Conservation (phyloP, 2,329 filamentous ascomycete species). For the Conoideocrella luteorostrata region DNA sequence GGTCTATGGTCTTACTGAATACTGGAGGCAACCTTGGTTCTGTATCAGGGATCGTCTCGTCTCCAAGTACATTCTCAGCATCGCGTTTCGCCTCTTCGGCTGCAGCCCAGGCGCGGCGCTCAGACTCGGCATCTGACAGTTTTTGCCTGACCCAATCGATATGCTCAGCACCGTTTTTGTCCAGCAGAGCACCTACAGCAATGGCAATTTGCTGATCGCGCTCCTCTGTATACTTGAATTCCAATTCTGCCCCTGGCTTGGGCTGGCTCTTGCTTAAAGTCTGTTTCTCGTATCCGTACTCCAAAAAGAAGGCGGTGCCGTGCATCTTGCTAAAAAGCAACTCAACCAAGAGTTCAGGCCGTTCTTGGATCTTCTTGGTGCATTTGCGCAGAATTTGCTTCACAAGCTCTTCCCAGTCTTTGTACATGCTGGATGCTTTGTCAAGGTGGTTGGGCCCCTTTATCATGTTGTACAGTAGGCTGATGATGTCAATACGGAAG, state of each 20-base stretch:
- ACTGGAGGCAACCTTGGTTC: constrained; percentile 23
- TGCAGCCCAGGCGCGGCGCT: constrained; percentile 73
- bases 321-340: constrained; percentile 92
- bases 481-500: constrained; percentile 85
- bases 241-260: constrained; percentile 71
- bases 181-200: constrained; percentile 70
- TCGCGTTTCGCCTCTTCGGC: constrained; percentile 54
- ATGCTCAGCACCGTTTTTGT: constrained; percentile 69
- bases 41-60: constrained; percentile 19
- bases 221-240: constrained; percentile 68
- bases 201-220: constrained; percentile 69
- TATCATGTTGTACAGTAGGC: constrained; percentile 83
- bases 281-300: constrained; percentile 83
- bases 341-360: constrained; percentile 81
- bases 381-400: constrained; percentile 78
- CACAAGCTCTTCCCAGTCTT: constrained; percentile 86
- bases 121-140: constrained; percentile 59
- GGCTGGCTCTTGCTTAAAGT: constrained; percentile 59
- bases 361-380: constrained; percentile 76
- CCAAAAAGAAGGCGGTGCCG: constrained; percentile 76
- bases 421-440: constrained; percentile 58
- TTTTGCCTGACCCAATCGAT: constrained; percentile 77
- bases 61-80: constrained; percentile 25
- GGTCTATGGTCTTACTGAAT: constrained; percentile 30
- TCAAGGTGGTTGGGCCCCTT: constrained; percentile 78